Base-by-base conservation (phyloP, 116 monocot species). In the Cymodocea nodosa region DNA sequence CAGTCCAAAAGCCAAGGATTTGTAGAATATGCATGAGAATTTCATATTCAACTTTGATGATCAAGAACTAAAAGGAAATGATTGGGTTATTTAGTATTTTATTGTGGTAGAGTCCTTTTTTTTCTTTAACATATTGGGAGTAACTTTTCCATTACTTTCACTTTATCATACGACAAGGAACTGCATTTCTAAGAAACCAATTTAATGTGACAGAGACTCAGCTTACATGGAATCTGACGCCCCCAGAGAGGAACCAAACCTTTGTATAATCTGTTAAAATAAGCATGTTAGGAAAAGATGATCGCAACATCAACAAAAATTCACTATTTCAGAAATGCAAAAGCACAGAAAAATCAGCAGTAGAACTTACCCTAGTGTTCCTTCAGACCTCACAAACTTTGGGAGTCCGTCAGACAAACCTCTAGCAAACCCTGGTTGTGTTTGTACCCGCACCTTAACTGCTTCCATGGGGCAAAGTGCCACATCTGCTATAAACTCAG, bases 191-290 rank as follows among this genome's bases (percentile, higher is more conserved):
- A 35, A 1, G 18, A 3, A 61, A 61, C 4, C 24, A 61, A 6
- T 11, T 35, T 61, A 39, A 61, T 17, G 4, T 36, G 15, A 49
- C 48, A 64, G 64, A 1, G 49, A 40, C 2, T 61, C 23, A 57
- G 23, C 83, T 86, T 68, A 84, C 87, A 87, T 23, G 87, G 84
- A 68, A 87, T 81, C 35, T 84, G 84, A 22, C 88, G 79, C 6
- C 88, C 84, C 88, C 88, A 88, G 8, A 84, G 84, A 37, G 82
- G 88, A 63, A 82, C 82, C 30, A 88, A 12, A 39, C 88, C 88
- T 60, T 84, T 88, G 75, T 79, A 88, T 55, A 84, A 59, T 64
- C 88, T 88, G 76, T 62, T 37, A 9, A 57, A 61, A 14, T 15
- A 34, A 19, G 36, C 17, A 61, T 17, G 25, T 61, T 35, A 35